These are phyloP conservation scores for Chalara sp. DNA, from an alignment of 2,329 filamentous ascomycete genomes.

Conservation along the genomic window DNA sequence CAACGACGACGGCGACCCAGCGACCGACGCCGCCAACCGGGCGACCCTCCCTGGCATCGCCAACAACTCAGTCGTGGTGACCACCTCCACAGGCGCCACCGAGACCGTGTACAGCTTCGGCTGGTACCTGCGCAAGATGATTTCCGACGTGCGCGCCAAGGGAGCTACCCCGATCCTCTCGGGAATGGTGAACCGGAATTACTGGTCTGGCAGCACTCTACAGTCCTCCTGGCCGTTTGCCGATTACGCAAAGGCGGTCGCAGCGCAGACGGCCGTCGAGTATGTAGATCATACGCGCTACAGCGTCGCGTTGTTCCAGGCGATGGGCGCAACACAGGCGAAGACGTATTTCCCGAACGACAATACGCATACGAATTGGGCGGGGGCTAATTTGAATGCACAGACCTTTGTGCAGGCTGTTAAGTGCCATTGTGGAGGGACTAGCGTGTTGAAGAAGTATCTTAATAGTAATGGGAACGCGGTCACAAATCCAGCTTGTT, in stretches of 20 bases:
- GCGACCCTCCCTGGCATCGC: constrained; percentile 19
- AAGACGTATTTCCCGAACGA: constrained; percentile 23
- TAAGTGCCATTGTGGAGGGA: too few species aligned
- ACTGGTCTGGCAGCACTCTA: constrained; percentile 12
- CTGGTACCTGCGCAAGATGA: constrained; percentile 23
- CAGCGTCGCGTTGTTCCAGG: constrained; percentile 17
- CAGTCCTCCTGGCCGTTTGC: constrained; percentile 18
- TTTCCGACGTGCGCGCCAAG: constrained; percentile 18
- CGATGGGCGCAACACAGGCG: constrained; percentile 14
- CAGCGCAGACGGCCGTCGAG: background rate
- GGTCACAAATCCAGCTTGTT: too few species aligned
- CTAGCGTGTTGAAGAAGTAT: too few species aligned
- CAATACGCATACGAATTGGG: constrained; percentile 23
- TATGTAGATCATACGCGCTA: constrained; percentile 2
- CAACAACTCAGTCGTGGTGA: constrained; percentile 15
- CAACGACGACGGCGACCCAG: constrained; percentile 18
- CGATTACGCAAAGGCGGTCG: constrained; percentile 12
- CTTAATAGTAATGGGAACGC: too few species aligned
- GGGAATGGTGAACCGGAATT: constrained; percentile 22
- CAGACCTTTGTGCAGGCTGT: too few species aligned
- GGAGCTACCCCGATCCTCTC: constrained; percentile 16
- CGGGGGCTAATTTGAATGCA: constrained; percentile 9
- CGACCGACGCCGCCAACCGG: constrained; percentile 17
- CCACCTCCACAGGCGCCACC: constrained; percentile 9
- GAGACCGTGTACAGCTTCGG: constrained; percentile 23